Evolutionary conservation across 129 eudicot genomes (phyloP), one percentile per base, ranked within the genome.

Genomic region (Logfia minima): DNA sequence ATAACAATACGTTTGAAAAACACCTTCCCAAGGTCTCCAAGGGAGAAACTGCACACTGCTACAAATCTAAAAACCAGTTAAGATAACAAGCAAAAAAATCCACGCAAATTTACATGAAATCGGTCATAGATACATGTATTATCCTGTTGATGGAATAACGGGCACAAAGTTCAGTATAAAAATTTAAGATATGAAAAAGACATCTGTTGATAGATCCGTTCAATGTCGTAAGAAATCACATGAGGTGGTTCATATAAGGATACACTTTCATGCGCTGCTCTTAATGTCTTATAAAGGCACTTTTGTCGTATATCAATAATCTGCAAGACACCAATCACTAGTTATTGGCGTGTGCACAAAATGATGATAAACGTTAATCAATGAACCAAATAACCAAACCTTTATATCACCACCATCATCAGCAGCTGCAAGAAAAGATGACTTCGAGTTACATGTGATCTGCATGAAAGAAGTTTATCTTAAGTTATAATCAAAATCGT

Each of bases 1-100:
- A 17, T 21, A 45, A 59, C 28, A 26, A 19, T 45, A n/a, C n/a
- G 41, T 35, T 34, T 1, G 51, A 72, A 68, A 4, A 53, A 29
- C 72, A 94, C 99, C 99, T 91, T 91, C 99, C 99, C 99, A 94
- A 21, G 93, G 86, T 87, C 90, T 86, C 99, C 99, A 94, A 61
- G 97, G 99, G 83, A 94, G 91, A 81, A 91, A 94, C 55, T 89
- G 97, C 32, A 89, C 97, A 72, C 92, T 94, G 87, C 93, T 94
- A 85, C 99, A 94, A n/a, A 94, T 94, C 99, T 94, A 75, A 64
- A 67, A 28, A 63, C 1, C 6, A 48, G 88, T 76, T 74, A 75
- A 89, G 79, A 82, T 45, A 23, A 84, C 65, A 72, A 55, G 70
- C 37, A 23, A 21, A 63, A 8, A 39, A 62, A 65, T 72, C 29